Base-by-base conservation (phyloP, 2,329 filamentous ascomycete species). In the Rosellinia necatrix region DNA sequence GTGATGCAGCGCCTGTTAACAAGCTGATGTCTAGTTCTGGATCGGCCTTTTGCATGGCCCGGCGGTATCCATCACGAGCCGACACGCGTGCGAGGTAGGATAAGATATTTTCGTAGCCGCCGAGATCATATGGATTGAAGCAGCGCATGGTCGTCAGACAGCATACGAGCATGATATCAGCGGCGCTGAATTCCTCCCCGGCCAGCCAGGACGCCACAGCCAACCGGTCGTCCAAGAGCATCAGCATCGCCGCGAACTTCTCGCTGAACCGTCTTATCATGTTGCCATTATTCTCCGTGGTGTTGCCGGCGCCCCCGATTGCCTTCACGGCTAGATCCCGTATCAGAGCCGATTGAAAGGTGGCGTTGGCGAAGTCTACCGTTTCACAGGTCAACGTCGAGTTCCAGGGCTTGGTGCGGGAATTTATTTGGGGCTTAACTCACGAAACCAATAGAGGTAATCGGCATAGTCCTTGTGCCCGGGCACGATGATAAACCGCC, bases 151-250 rank as follows among this genome's bases (percentile, higher is more conserved):
- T 89, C 0, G 85, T 87, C 29, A 89, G 71, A 12, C 76, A 74
- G 64, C 81, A 87, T 0, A 86, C 76, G 4, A 72, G 74, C 84
- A 89, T 88, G 34, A 88, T 74, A 69, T 90, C 87, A 1, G 87
- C 87, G 1, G 76, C 83, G 0, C 83, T 88, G 55, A 90, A 83
- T 47, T 85, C 75, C 0, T 78, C 72, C 2, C 86, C 87, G 0
- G 82, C 84, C 19, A 90, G 71, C 76, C 79, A 90, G 6, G 73
- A 66, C 30, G 75, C 79, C 1, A 70, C 58, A 3, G 60, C 62
- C 2, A 89, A 66, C 9, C 81, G 72, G 2, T 77, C 69, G 34
- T 89, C 76, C 22, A 85, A 48, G 19, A 75, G 62, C n/a, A 53
- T 38, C 29, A 88, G 58, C 1, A 73, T 68, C n/a, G 60, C 66